Base-by-base conservation (phyloP, 2,329 filamentous ascomycete genomes). In the Parasarocladium wereldwijsianum region DNA sequence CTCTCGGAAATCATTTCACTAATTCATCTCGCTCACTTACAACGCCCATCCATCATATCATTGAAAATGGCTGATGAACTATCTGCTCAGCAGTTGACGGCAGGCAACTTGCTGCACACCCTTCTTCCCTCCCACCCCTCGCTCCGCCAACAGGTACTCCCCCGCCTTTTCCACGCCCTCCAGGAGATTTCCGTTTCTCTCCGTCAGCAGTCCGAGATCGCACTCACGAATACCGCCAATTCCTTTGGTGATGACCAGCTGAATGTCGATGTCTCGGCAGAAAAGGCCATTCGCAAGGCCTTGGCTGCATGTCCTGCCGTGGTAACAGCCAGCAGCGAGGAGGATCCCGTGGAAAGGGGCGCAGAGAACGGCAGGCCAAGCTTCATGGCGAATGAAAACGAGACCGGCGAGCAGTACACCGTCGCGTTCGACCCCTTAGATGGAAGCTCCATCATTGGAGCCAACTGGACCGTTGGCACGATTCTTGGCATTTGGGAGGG, bases 401-500 rank as follows among this genome's bases (percentile, higher is more conserved):
- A 15, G 17, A 22, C 19, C 9, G 28, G 31, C 8, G 63, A 71
- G 39, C 42, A 50, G 17, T 76, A 76, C 47, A 64, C 69, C 0
- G 48, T 74, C 7, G 70, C 68, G 0, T 76, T 76, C 39, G 71
- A 76, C 39, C 71, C 71, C 0, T 58, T 76, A 0, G 71, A 76
- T 38, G 71, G 71, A 8, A 70, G 64, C 45, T 74, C 66, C 36
- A 70, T 71, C 40, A 68, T 71, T 24, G 62, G 55, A 1, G 56
- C 66, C 2, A 70, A 70, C 42, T 71, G 66, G 66, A 57, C 62
- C 1, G 66, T 71, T 7, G 66, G 66, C 14, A 62, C 68, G 26
- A 76, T 76, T 35, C 49, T 73, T 11, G 70, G 70, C 6, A 48
- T 76, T 22, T 76, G 71, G 66, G 57, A 62, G 17, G 64, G 64